These are phyloP conservation scores for Elsinoe fawcettii DNA, from an alignment of 2,329 filamentous ascomycete species.

Conservation along the genomic window DNA sequence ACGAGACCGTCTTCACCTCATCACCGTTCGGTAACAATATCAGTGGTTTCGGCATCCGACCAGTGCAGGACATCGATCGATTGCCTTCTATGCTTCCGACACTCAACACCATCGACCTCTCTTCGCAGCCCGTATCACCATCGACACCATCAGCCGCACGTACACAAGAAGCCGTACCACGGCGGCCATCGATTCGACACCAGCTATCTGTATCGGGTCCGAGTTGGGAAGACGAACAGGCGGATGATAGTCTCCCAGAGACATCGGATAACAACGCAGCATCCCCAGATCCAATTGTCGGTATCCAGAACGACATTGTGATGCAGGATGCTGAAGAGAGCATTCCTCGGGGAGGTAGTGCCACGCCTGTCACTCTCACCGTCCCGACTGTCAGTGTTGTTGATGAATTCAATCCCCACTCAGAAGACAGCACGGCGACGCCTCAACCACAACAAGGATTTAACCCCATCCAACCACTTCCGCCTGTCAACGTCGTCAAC, in stretches of 20 bases:
- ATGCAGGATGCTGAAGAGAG: constrained; percentile 83
- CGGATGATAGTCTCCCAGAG: constrained; percentile 74
- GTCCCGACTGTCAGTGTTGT: constrained; percentile 74
- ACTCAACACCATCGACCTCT: constrained; percentile 54
- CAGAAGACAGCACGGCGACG: constrained; percentile 65
- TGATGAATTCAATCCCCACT: constrained; percentile 76
- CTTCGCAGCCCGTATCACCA: constrained; percentile 86
- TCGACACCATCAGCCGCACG: constrained; percentile 68
- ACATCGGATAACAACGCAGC: constrained; percentile 25
- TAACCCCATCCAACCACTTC: constrained; percentile 54
- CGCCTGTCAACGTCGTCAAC: constrained; percentile 57
- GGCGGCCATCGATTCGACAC: constrained; percentile 80
- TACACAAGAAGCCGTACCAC: constrained; percentile 41
- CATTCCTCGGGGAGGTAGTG: constrained; percentile 59
- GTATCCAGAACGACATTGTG: constrained; percentile 72
- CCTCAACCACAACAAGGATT: constrained; percentile 27
- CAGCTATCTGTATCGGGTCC: constrained; percentile 82
- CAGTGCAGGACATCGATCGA: constrained; percentile 73
- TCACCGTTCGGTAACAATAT: constrained; percentile 26
- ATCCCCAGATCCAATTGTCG: constrained; percentile 60
- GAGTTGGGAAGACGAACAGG: constrained; percentile 68
- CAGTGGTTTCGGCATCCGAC: constrained; percentile 57
- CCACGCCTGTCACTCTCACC: constrained; percentile 63
- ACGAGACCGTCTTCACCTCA: constrained; percentile 25
- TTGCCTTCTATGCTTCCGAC: constrained; percentile 73